Evolutionary conservation across 2,329 filamentous ascomycete species (phyloP).

Genomic region (Colletotrichum gigasporum): DNA sequence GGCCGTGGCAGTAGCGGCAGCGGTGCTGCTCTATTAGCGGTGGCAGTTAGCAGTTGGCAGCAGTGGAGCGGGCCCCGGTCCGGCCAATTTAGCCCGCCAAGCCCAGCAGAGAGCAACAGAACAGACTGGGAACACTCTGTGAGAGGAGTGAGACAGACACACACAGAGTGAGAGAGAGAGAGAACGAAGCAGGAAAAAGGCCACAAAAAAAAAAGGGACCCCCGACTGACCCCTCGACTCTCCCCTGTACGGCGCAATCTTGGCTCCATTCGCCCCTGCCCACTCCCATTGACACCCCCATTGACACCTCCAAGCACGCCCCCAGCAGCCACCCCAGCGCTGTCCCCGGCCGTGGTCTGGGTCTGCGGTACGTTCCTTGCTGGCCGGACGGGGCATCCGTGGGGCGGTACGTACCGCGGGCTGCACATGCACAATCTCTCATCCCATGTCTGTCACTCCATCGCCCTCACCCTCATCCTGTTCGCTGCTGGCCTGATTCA

Average conservation of each 20-base stretch:
- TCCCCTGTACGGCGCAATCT: slow-evolving; percentile 21
- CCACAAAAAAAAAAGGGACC: background rate
- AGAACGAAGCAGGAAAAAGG: background rate
- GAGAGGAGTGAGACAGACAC: too few relatives aligned
- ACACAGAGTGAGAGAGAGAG: background rate
- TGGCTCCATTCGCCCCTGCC: slow-evolving; percentile 23
- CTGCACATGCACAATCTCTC: slow-evolving; percentile 23
- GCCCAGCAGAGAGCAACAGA: too few relatives aligned
- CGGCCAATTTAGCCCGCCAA: background rate
- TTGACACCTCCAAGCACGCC: background rate
- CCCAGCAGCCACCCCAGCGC: background rate
- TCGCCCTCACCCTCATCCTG: slow-evolving; percentile 16
- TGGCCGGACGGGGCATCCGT: background rate
- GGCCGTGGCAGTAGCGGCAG: too few relatives aligned
- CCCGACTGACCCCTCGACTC: background rate
- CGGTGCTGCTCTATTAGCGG: too few relatives aligned
- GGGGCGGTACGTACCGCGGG: slow-evolving; percentile 7
- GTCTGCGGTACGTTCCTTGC: slow-evolving; percentile 1
- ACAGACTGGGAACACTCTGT: too few relatives aligned
- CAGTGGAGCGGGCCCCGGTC: too few relatives aligned
- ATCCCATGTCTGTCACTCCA: slow-evolving; percentile 28
- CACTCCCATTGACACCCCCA: slow-evolving; percentile 23
- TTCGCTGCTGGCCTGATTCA: too few relatives aligned
- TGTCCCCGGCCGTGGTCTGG: slow-evolving; percentile 16
- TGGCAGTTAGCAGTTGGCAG: background rate